These are phyloP conservation scores for Biscutella laevigata DNA, from an alignment of 441 rosid genomes.

Conservation along the genomic window DNA sequence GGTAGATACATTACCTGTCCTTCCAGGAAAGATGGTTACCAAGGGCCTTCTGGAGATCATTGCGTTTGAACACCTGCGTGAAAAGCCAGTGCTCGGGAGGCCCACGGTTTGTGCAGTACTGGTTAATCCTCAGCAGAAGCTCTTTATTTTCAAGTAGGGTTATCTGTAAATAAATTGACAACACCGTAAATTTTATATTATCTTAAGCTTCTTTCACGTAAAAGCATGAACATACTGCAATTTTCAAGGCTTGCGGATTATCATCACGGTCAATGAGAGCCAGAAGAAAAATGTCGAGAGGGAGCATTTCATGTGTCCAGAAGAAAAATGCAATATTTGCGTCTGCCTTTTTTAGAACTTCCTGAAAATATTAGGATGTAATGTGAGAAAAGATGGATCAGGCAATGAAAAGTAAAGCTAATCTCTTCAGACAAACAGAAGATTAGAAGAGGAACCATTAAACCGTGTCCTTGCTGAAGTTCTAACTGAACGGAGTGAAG, in stretches of 20 bases:
- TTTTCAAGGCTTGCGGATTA: constrained; percentile 82
- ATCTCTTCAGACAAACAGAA: not conserved
- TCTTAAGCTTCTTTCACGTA: constrained; percentile 2
- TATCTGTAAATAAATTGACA: constrained; percentile 37
- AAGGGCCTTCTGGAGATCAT: constrained; percentile 78
- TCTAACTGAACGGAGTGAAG: constrained; percentile 79
- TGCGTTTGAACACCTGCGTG: constrained; percentile 68
- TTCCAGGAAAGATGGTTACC: constrained; percentile 98
- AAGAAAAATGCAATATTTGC: constrained; percentile 69
- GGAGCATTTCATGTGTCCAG: constrained; percentile 91
- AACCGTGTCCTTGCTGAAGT: constrained; percentile 60
- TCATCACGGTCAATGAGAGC: constrained; percentile 96
- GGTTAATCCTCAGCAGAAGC: constrained; percentile 60
- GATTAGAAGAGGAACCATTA: constrained; percentile 45
- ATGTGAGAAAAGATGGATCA: constrained; percentile 7
- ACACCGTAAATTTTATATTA: not conserved
- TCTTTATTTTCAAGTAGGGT: constrained; percentile 72
- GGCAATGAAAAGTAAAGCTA: constrained; percentile 4
- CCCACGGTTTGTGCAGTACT: constrained; percentile 56
- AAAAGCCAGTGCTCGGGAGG: constrained; percentile 83
- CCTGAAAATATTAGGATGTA: constrained; percentile 34
- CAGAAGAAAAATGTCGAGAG: constrained; percentile 82
- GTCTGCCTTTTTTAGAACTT: constrained; percentile 49
- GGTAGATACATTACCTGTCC: constrained; percentile 52
- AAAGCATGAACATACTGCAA: constrained; percentile 52